Base-by-base conservation (phyloP, 345 rosid species). In the Camelina laxa region DNA sequence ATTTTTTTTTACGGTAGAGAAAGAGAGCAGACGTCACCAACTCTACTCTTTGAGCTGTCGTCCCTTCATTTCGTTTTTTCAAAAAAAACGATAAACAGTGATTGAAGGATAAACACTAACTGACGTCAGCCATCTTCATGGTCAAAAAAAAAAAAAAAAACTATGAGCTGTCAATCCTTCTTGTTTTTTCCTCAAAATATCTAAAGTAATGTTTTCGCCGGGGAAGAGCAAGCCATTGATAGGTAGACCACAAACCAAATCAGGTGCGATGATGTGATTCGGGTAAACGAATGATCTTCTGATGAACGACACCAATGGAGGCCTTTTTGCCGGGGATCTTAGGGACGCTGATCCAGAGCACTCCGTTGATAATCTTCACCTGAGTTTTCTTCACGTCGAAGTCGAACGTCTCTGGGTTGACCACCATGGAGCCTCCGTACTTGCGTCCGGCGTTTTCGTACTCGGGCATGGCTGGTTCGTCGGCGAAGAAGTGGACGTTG, bases 401-500 rank as follows among this genome's bases (percentile, higher is more conserved):
- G 7, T 60, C 4, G 48, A 50, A 60, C 3, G 4, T 2, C 74
- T 14, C 17, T 0, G 56, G 47, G 73, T 67, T 60, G 10, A 67
- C 14, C 5, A 17, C 14, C 68, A 60, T 2, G 36, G 74, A 14
- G 1, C 79, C 79, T 2, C 74, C 79, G 36, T 60, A 75, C 7
- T 19, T 75, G 62, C 69, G 74, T 10, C 79, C 74, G 1, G 12
- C 4, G 56, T 67, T 39, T 14, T 38, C 6, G 62, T 59, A 51
- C 7, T 60, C 69, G 2, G 53, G 4, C 19, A 38, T 16, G 47
- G 13, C 44, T 0, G 73, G 79, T 15, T 75, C 74, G 27, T 75
- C 74, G 8, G 79, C 79, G 56, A 67, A 75, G 74, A 75, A 67
- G 9, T 75, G 62, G 1, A 75, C 3, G 55, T 59, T 51, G 55